Evolutionary conservation across 208 protist genomes (phyloP), one percentile per base, ranked within the genome.

Genomic region (Acanthamoeba lenticulata): DNA sequence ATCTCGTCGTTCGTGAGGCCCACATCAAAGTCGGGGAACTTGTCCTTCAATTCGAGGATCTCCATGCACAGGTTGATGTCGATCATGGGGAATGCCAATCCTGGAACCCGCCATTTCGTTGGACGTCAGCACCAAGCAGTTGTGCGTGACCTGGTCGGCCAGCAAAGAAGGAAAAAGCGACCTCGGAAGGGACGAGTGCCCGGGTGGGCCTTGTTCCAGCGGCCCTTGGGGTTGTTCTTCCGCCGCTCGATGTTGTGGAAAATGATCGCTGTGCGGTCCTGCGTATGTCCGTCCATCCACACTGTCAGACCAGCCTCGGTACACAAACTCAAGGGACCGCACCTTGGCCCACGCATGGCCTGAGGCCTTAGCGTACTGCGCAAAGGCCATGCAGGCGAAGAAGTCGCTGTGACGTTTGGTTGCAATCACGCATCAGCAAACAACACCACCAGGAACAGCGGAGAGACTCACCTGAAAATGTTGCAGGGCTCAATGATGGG

Each of bases 11-110:
- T 65, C 6, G 57, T 65, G 57, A 65, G 57, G 27, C 57, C 57
- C 57, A 65, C 57, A n/a, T 65, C 57, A 65, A 65, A 65, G 57
- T 65, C 57, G 27, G 27, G 27, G 11, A 65, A 65, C 57, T 65
- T 65, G 69, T 47, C 40, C 36, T 81, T 47, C 40, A 90, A 9
- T 17, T 72, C 83, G 34, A 72, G 47, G 40, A 93, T 32, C 88
- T 93, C 88, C 88, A 93, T 93, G 60, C 65, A 85, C 38, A 93
- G 60, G 88, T 93, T 93, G 34, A 93, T 34, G 11, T 77, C 52
- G 88, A 93, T 93, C 88, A 93, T 93, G 1, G 88, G 88, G 34
- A 93, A 52, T 19, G 65, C 83, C 83, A 90, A 34, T 1, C 42
- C 57, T 65, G 52, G 4, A 21, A n/a, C 4, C 52, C 2, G 15